Evolutionary conservation across 176 grass and related monocot genomes (phyloP), one percentile per base, ranked within the genome.

Genomic region (Canna indica): DNA sequence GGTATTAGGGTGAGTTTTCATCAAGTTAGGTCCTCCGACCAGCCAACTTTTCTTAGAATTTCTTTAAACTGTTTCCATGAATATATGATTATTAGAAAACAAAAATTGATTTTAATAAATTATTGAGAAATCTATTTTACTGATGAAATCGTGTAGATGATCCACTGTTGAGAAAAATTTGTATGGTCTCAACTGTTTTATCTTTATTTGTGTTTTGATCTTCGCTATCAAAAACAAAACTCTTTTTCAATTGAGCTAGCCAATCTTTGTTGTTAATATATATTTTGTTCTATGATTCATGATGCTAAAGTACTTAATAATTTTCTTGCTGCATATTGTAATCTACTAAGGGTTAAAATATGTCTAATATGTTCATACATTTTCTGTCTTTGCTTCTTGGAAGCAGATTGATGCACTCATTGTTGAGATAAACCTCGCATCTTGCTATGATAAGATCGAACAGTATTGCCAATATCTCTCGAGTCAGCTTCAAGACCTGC

Each of bases 361-460:
- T 60, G 10, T 30, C 25, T 60, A 65, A 65, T 7, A 32, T 38
- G 4, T 39, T 36, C 27, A 66, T n/a, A 36, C 16, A 29, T 12
- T 30, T 59, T 67, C 18, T 39, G 38, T 15, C 30, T 30, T 47
- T 48, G 39, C 5, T 70, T 70, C 26, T 47, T 18, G 26, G 32
- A 34, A 75, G 73, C 79, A 96, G 93, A 87, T 90, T 71, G 93
- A 96, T 68, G 88, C 71, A 10, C 57, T 91, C 59, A 87, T 91
- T 47, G 34, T 83, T 38, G 88, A 90, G 81, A 91, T 85, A 76
- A 96, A 96, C 71, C 86, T 85, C 69, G 61, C 85, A 47, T 96
- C 83, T 17, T 91, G 86, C 68, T 96, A 91, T 56, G 85, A 90
- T 70, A 85, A 81, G 73, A 96, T 96, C 24, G 93, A 96, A 68